A percentile compares a stretch with the other conserved stretches of the same genome.
phyloP scores from a whole-genome alignment of 148 eudicot species.

The Euryodendron excelsum region DNA sequence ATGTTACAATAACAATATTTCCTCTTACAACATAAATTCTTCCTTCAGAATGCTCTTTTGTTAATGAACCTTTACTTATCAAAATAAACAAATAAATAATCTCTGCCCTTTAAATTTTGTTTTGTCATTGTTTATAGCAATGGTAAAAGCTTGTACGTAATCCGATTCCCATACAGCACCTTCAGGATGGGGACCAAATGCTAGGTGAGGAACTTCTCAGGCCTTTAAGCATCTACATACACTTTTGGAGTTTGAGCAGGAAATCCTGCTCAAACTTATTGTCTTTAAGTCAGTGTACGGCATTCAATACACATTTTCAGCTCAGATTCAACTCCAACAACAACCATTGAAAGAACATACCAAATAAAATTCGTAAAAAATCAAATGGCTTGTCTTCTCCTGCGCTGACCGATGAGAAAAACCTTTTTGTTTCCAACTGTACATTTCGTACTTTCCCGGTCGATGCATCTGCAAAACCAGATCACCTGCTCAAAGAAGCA shows the following conservation, averaged over 20 bases:
- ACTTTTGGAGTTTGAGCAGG: neutral
- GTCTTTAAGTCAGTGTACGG: neutral
- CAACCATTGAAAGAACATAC: conserved; percentile 36
- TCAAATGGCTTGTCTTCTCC: conserved; percentile 80
- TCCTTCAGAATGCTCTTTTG: too few species aligned
- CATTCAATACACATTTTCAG: neutral
- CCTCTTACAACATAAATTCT: neutral
- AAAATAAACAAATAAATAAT: too few species aligned
- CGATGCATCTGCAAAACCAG: conserved; percentile 56
- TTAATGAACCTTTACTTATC: too few species aligned
- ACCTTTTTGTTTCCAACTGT: conserved; percentile 32
- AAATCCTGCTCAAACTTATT: neutral
- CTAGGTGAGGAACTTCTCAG: neutral
- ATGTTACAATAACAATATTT: neutral
- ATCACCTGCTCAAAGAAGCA: conserved; percentile 22
- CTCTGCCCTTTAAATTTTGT: neutral
- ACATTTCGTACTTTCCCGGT: conserved; percentile 38
- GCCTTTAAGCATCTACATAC: neutral
- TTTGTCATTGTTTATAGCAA: neutral
- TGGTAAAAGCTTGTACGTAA: neutral
- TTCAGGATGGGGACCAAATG: neutral
- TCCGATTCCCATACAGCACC: neutral
- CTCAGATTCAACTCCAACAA: neutral
- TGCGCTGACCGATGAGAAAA: conserved; percentile 67
- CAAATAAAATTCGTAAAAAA: conserved; percentile 62